Evolutionary conservation across 441 rosid genomes (phyloP).

Genomic region (Breynia disticha): DNA sequence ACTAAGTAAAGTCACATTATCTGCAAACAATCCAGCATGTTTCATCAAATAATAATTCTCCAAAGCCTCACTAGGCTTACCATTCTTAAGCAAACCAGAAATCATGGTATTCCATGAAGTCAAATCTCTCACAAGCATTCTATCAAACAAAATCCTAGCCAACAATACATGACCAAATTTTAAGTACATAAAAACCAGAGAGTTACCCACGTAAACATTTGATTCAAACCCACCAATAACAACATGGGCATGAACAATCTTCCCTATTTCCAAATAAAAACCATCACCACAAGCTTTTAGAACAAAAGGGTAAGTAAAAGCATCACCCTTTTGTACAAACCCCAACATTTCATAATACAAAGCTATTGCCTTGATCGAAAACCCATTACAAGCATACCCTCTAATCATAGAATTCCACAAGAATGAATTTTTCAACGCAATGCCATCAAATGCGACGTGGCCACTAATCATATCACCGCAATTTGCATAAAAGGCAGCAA

Average conservation of each 20-base stretch:
- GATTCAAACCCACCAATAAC: slow-evolving; percentile 39
- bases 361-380: slow-evolving; percentile 9
- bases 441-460: slow-evolving; percentile 12
- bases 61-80: slow-evolving; percentile 15
- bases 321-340: slow-evolving; percentile 15
- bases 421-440: slow-evolving; percentile 17
- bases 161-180: slow-evolving; percentile 29
- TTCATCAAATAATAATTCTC: slow-evolving; percentile 17
- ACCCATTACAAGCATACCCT: slow-evolving; percentile 17
- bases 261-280: slow-evolving; percentile 35
- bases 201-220: slow-evolving; percentile 48
- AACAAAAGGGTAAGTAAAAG: slow-evolving; percentile 27
- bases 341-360: slow-evolving; percentile 15
- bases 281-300: slow-evolving; percentile 44
- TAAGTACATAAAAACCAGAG: slow-evolving; percentile 46
- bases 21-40: slow-evolving; percentile 25
- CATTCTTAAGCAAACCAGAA: slow-evolving; percentile 17
- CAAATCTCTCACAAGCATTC: slow-evolving; percentile 23
- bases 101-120: slow-evolving; percentile 30
- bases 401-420: slow-evolving; percentile 24
- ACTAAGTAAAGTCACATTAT: slow-evolving; percentile 43
- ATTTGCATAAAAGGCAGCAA: slow-evolving; percentile 21
- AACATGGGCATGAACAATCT: slow-evolving; percentile 45
- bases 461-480: slow-evolving; percentile 17
- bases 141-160: slow-evolving; percentile 37